Base-by-base conservation (phyloP, 129 eudicot genomes). In the Pseudognaphalium luteoalbum region DNA sequence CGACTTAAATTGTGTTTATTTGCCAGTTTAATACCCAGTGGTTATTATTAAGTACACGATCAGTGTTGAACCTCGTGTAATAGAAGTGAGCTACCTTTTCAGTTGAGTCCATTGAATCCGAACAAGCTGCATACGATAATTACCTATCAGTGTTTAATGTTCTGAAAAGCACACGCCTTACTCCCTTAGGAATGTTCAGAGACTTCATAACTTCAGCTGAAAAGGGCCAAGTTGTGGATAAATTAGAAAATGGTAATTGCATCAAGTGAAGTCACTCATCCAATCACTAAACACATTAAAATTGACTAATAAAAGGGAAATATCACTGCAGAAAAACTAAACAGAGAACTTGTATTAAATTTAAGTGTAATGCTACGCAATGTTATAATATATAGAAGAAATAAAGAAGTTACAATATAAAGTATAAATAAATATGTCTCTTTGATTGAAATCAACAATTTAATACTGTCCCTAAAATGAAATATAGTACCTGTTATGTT, bases 81-180 rank as follows among this genome's bases (percentile, higher is more conserved):
- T 1, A 12, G 54, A 47, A 0, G 54, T 14, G 12, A 47, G 54
- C 17, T 47, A 47, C 54, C 3, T 47, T 44, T 44, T 42, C 14
- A 47, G 14, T 47, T 3, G 17, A 47, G 54, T 47, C 12, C 54
- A 70, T 2, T 0, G 10, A 44, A 35, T 20, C n/a, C 7, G 6
- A 74, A 29, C 42, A 28, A 44, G 5, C 70, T 63, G 60, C 72
- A 64, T 44, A 32, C 14, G 42, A 51, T 6, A 16, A 9, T 78
- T 85, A 85, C 92, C 78, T 87, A 73, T 90, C 92, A 10, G 90
- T 87, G 81, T 90, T 90, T 47, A 83, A 75, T 20, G 92, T 90
- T 76, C 83, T 83, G 86, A 90, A 87, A 81, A 90, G 90, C 77
- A 85, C 90, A 22, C 92, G 92, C 70, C 51, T 85, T 34, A 90